These are phyloP conservation scores for Geotrichum phurueaensis DNA, from an alignment of 1,139 yeast species.

Conservation along the genomic window DNA sequence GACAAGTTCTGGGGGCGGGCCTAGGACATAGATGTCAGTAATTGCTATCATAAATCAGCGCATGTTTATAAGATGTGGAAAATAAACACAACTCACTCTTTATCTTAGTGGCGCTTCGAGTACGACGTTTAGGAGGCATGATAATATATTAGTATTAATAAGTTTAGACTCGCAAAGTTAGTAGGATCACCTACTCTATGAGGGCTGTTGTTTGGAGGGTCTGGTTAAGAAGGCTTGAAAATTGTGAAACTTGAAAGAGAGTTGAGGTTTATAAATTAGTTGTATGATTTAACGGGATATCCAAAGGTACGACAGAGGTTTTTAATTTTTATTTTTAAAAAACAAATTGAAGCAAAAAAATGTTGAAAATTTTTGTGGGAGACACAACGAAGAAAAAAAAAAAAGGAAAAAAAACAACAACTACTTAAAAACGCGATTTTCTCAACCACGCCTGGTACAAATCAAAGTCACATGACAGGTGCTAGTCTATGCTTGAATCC, in stretches of 20 bases:
- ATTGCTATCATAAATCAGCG: background rate
- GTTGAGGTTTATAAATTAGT: background rate
- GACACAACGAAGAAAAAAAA: background rate
- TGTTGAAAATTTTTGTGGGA: too few relatives aligned
- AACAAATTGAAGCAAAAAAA: background rate
- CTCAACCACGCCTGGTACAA: too few relatives aligned
- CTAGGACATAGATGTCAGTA: background rate
- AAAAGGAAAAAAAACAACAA: background rate
- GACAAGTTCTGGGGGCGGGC: constrained; percentile 3
- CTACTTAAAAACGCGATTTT: too few relatives aligned
- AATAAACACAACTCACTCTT: constrained; percentile 1
- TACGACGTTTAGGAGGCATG: constrained; percentile 16
- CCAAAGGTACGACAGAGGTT: background rate
- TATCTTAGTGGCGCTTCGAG: constrained; percentile 5
- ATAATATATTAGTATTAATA: background rate
- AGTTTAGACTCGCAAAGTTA: background rate
- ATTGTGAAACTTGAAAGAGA: background rate
- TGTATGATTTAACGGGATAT: background rate
- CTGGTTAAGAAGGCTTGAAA: background rate
- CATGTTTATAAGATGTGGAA: background rate
- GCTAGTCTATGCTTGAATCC: too few relatives aligned
- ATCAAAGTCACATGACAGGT: too few relatives aligned
- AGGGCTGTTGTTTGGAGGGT: background rate
- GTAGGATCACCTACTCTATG: background rate
- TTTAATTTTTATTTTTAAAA: background rate